Base-by-base conservation (phyloP, 1,284 basidiomycete genomes). In the Moniliophthora roreri region DNA sequence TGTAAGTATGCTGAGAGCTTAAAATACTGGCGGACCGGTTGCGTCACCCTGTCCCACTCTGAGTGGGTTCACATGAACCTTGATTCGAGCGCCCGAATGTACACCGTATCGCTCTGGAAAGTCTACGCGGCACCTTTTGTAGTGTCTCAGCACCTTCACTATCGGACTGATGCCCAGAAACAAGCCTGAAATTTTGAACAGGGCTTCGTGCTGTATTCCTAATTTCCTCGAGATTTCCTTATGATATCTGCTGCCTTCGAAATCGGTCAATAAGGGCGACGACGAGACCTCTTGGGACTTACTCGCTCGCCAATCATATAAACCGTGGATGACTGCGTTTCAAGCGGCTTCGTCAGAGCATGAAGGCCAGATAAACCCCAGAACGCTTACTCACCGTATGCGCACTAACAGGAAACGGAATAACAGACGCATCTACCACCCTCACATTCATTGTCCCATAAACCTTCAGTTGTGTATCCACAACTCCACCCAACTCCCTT, bases 221-320 rank as follows among this genome's bases (percentile, higher is more conserved):
- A 37, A 11, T 37, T 16, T 37, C 4, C 36, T 13, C 4, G 16
- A 4, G 36, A 4, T 37, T 4, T 37, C 4, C 36, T 11, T 13
- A 37, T 37, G 36, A 37, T 37, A 4, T 37, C 36, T 3, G 36
- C 36, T 3, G 2, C 36, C 36, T 37, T 11, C 36, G 4, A 37
- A 13, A 4, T 37, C 36, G 16, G 36, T 37, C 36, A 4, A 4
- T 2, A 2, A 16, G 13, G 16, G 2, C 36, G 4, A 11, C 3
- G 16, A 3, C 36, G 2, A 37, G 36, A 37, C 13, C 16, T 2
- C 16, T 7, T 28, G n/a, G n/a, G n/a, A 54, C 63, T 34, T 56
- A 67, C 66, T 41, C 56, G 58, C 57, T 69, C 67, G 18, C 63
- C 67, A 39, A 69, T 64, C 64, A 65, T 65, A 49, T 69, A 69